These are phyloP conservation scores for Asterionellopsis glacialis DNA, from an alignment of 108 stramenopile species.

Conservation along the genomic window DNA sequence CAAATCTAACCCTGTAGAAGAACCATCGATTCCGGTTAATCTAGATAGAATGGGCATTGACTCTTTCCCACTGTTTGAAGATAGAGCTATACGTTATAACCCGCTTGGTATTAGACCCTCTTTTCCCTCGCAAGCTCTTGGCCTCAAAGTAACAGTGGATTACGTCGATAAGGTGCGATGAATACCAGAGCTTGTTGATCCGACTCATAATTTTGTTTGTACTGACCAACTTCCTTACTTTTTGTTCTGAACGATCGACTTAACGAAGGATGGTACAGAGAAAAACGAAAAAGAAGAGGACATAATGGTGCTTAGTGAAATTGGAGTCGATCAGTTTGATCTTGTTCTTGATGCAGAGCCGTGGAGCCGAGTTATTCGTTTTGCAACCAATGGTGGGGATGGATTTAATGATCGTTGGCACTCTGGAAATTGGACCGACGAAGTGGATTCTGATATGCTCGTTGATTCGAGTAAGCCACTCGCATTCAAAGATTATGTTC, in stretches of 20 bases:
- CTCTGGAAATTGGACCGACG: constrained; percentile 63
- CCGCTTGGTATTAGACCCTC: constrained; percentile 38
- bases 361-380: constrained; percentile 27
- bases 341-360: constrained; percentile 41
- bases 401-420: constrained; percentile 60
- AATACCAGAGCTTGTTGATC: not conserved
- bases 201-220: not conserved
- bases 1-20: constrained; percentile 6
- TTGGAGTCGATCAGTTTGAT: constrained; percentile 57
- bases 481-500: constrained; percentile 45
- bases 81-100: constrained; percentile 51
- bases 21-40: constrained; percentile 25
- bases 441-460: constrained; percentile 43
- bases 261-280: not conserved
- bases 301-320: constrained; percentile 43
- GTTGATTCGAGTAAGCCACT: constrained; percentile 20
- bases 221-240: not conserved
- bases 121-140: constrained; percentile 56
- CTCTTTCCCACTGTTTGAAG: constrained; percentile 62
- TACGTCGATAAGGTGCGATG: constrained; percentile 25
- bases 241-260: constrained; percentile 4
- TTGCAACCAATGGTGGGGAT: constrained; percentile 27
- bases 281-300: not conserved
- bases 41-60: no score
- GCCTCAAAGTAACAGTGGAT: constrained; percentile 60